phyloP scores from a whole-genome alignment of 2,329 filamentous ascomycete genomes.

The Xylariaceae sp. region DNA sequence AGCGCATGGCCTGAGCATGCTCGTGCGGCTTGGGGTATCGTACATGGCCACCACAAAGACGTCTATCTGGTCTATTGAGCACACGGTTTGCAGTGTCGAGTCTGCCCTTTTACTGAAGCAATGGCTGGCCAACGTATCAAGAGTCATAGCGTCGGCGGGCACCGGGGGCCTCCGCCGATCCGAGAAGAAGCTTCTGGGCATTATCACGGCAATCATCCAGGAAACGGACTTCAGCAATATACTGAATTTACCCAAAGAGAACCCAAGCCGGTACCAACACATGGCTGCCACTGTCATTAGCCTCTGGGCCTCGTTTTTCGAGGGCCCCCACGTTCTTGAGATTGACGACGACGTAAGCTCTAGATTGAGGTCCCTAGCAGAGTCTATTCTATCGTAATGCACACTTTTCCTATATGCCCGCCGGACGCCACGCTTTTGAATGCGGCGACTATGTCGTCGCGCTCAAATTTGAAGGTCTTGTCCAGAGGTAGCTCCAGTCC shows the following conservation, averaged over 20 bases:
- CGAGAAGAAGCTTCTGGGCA: slow-evolving; percentile 21
- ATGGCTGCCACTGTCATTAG: slow-evolving; percentile 21
- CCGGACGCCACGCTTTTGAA: slow-evolving; percentile 17
- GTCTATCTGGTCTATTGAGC: slow-evolving; percentile 51
- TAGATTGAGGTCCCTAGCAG: slow-evolving; percentile 13
- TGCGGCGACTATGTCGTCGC: slow-evolving; percentile 25
- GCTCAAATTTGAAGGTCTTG: slow-evolving; percentile 30
- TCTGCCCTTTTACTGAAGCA: slow-evolving; percentile 43
- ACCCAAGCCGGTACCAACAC: slow-evolving; percentile 15
- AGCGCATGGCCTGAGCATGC: slow-evolving; percentile 49
- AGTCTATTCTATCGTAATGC: slow-evolving; percentile 24
- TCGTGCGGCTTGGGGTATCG: slow-evolving; percentile 46
- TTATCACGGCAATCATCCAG: slow-evolving; percentile 20
- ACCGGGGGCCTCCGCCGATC: slow-evolving; percentile 10
- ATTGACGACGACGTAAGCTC: slow-evolving; percentile 23
- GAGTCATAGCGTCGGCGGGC: slow-evolving; percentile 8
- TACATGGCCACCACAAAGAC: slow-evolving; percentile 49
- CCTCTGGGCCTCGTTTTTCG: slow-evolving; percentile 29
- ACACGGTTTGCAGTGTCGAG: slow-evolving; percentile 48
- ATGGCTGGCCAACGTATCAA: slow-evolving; percentile 32
- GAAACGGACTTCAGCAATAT: slow-evolving; percentile 21
- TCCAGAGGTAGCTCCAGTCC: slow-evolving; percentile 29
- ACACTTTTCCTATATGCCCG: slow-evolving; percentile 34
- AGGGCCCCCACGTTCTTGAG: slow-evolving; percentile 27
- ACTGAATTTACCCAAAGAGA: slow-evolving; percentile 15